A percentile compares a stretch with the other conserved stretches of the same genome.
phyloP scores from a whole-genome alignment of 2,329 filamentous ascomycete genomes.

The Sphaerulina musiva region DNA sequence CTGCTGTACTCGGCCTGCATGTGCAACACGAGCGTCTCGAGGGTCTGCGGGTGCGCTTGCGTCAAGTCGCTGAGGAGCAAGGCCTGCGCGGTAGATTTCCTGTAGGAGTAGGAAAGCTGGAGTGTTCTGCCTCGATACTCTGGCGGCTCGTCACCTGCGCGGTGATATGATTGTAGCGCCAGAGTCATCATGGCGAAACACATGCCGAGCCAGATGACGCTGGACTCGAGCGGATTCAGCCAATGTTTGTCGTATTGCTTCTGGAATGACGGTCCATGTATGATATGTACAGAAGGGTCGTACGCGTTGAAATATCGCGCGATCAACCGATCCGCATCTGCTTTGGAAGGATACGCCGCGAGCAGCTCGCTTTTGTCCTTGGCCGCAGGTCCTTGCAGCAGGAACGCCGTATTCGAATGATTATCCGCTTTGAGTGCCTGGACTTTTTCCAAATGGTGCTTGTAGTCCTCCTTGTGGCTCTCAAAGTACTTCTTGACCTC shows the following conservation, averaged over 20 bases:
- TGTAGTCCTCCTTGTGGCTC: constrained; percentile 80
- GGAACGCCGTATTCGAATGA: constrained; percentile 63
- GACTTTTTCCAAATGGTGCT: constrained; percentile 71
- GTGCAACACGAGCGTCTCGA: constrained; percentile 73
- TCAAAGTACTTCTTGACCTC: constrained; percentile 91
- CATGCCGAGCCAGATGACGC: constrained; percentile 71
- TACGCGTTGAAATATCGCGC: constrained; percentile 85
- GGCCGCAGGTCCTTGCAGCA: constrained; percentile 65
- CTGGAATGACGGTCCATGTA: constrained; percentile 71
- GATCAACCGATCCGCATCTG: constrained; percentile 76
- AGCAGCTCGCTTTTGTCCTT: constrained; percentile 71
- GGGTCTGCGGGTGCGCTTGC: constrained; percentile 63
- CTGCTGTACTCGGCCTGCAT: constrained; percentile 68
- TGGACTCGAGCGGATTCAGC: constrained; percentile 64
- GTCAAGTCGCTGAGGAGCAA: constrained; percentile 71
- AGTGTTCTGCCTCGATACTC: constrained; percentile 64
- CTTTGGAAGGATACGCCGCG: constrained; percentile 70
- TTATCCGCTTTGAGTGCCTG: constrained; percentile 57
- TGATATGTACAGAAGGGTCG: constrained; percentile 54
- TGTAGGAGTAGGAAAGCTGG: constrained; percentile 50
- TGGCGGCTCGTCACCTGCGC: constrained; percentile 70
- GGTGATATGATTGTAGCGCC: constrained; percentile 71
- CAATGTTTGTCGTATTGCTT: constrained; percentile 62
- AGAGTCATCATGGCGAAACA: constrained; percentile 71
- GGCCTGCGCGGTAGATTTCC: constrained; percentile 69